phyloP scores from a whole-genome alignment of 805 yeast species.

The Starmera amethionina region DNA sequence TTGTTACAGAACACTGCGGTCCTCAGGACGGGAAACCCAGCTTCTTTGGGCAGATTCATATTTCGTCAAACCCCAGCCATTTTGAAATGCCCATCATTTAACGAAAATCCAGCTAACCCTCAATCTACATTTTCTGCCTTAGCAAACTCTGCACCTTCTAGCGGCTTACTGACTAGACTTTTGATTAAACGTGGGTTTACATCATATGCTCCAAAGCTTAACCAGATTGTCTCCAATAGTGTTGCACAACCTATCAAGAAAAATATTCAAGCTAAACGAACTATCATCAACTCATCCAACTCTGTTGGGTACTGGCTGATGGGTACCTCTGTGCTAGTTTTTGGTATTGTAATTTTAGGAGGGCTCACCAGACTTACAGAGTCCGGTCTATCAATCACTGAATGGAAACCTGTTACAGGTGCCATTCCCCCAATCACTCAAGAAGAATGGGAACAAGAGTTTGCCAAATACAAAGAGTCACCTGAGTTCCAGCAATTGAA shows the following conservation, averaged over 20 bases:
- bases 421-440: slow-evolving; percentile 79
- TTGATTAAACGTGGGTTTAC: no score
- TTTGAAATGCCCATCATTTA: no score
- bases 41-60: no score
- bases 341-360: slow-evolving; percentile 93
- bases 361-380: slow-evolving; percentile 94
- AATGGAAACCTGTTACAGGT: slow-evolving; percentile 98
- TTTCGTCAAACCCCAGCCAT: no score
- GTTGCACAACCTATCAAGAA: slow-evolving; percentile 2
- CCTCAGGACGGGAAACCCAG: slow-evolving; percentile 18
- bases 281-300: slow-evolving; percentile 36
- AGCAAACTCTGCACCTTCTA: slow-evolving; percentile 5
- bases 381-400: slow-evolving; percentile 92
- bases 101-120: no score
- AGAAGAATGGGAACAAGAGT: slow-evolving; percentile 80
- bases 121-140: neutral
- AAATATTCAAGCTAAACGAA: slow-evolving; percentile 18
- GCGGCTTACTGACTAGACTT: no score
- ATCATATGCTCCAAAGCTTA: no score
- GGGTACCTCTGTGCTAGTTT: slow-evolving; percentile 80
- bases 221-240: no score
- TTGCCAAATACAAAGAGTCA: slow-evolving; percentile 66
- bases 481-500: slow-evolving; percentile 90
- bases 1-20: slow-evolving; percentile 46
- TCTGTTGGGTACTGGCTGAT: slow-evolving; percentile 80